phyloP scores from a whole-genome alignment of 2,329 filamentous ascomycete species.

The Epichloe coenophiala region DNA sequence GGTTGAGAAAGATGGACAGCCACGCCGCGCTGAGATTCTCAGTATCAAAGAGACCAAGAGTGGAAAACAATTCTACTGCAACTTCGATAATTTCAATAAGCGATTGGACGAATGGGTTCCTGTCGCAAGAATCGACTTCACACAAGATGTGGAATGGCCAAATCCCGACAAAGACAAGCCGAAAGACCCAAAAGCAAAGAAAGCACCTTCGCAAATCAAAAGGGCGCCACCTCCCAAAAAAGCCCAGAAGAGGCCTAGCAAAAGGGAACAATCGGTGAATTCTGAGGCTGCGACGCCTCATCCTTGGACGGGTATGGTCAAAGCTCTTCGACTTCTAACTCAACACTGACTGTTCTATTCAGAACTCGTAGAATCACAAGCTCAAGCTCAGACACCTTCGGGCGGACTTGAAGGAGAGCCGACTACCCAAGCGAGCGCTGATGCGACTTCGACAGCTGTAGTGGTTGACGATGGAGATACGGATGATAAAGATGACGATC shows the following conservation, averaged over 20 bases:
- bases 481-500: slow-evolving; percentile 34
- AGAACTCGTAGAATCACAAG: slow-evolving; percentile 37
- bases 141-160: slow-evolving; percentile 91
- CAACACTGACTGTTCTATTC: background rate
- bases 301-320: slow-evolving; percentile 31
- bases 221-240: slow-evolving; percentile 46
- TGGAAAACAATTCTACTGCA: slow-evolving; percentile 82
- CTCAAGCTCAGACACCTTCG: slow-evolving; percentile 29
- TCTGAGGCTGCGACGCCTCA: slow-evolving; percentile 42
- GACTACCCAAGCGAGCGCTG: slow-evolving; percentile 28
- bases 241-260: slow-evolving; percentile 38
- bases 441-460: slow-evolving; percentile 31
- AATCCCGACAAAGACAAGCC: slow-evolving; percentile 72
- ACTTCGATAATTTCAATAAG: slow-evolving; percentile 98
- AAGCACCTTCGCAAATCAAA: slow-evolving; percentile 44
- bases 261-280: slow-evolving; percentile 41
- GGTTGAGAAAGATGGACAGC: slow-evolving; percentile 61
- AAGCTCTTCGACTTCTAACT: background rate
- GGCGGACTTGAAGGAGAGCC: slow-evolving; percentile 29
- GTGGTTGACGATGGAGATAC: slow-evolving; percentile 39
- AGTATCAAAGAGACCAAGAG: slow-evolving; percentile 85
- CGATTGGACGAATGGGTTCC: slow-evolving; percentile 74
- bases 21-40: slow-evolving; percentile 89
- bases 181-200: slow-evolving; percentile 66
- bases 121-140: slow-evolving; percentile 68